These are phyloP conservation scores for Hamamelis virginiana DNA, from an alignment of 164 flowering plant species.

Conservation along the genomic window DNA sequence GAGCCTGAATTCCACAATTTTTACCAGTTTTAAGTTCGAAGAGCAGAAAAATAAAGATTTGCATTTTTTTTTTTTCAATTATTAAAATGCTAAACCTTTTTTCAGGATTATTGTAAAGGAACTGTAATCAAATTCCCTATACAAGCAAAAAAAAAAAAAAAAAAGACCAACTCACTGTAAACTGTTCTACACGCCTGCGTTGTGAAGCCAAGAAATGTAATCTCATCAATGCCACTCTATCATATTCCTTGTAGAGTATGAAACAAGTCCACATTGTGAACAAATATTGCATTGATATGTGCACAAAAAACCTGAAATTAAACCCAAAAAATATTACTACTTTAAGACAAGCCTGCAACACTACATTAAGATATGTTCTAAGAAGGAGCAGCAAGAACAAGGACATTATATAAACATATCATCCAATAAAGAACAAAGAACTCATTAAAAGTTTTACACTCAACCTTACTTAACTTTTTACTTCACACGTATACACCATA, in stretches of 20 bases:
- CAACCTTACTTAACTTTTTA: no score
- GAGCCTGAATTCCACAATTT: no score
- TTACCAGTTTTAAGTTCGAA: no score
- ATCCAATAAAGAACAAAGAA: no score
- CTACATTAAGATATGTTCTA: neutral
- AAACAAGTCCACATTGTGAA: slow-evolving; percentile 87
- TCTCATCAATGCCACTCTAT: slow-evolving; percentile 75
- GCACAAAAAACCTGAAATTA: slow-evolving; percentile 70
- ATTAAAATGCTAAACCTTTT: neutral
- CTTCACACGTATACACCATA: no score
- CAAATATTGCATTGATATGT: slow-evolving; percentile 69
- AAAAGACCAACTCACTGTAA: slow-evolving; percentile 58
- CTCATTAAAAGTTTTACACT: no score
- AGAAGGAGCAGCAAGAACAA: neutral
- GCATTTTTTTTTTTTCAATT: no score
- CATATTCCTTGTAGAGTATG: slow-evolving; percentile 85
- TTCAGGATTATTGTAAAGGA: neutral
- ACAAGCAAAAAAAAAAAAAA: neutral
- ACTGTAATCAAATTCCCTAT: neutral
- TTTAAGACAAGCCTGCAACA: neutral
- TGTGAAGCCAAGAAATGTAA: slow-evolving; percentile 77
- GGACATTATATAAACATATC: no score
- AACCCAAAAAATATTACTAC: neutral
- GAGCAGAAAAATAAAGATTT: no score
- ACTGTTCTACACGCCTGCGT: slow-evolving; percentile 77